Base-by-base conservation (phyloP, 306 rosid species). In the Prunus dulcis region DNA sequence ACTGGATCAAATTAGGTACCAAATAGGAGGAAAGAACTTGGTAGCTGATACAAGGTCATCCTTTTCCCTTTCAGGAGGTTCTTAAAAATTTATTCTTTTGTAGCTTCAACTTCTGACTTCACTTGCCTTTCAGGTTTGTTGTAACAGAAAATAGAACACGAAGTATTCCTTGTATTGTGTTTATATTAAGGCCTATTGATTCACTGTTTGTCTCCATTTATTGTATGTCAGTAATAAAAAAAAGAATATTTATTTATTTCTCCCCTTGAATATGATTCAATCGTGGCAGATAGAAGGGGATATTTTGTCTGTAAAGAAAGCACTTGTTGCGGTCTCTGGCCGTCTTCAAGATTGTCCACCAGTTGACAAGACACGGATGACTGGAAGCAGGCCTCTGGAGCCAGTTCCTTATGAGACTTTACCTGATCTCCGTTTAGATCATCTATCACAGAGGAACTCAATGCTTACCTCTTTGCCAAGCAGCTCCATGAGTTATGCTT, bases 231-330 rank as follows among this genome's bases (percentile, higher is more conserved):
- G 69, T 28, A 22, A 2, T 4, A 1, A 3, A 52, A 51, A 51
- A 53, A 30, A 64, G 3, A 2, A 25, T 28, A 22, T 20, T 41
- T 45, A 38, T 71, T 23, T 61, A 6, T 64, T 67, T 22, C 63
- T 57, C 11, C 56, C 55, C 64, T 27, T 67, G 62, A 73, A 72
- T 56, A 12, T 81, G 69, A 67, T 20, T 75, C 51, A 17, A 22
- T 79, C 18, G 38, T 86, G 85, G 81, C 91, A 95, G 99, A 92
- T 95, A 75, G 97, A 95, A 91, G 99, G 99, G 74, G 79, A 82
- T 58, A 88, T 91, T 80, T 81, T 89, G 78, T 82, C 92, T 5
- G 90, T 95, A 63, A 95, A 86, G 89, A 95, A 84, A 85, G 97
- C 95, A 73, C 96, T 95, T 76, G 69, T 91, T 85, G 96, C 97